These are phyloP conservation scores for Lactarius deliciosus DNA, from an alignment of 768 basidiomycete species.

Conservation along the genomic window DNA sequence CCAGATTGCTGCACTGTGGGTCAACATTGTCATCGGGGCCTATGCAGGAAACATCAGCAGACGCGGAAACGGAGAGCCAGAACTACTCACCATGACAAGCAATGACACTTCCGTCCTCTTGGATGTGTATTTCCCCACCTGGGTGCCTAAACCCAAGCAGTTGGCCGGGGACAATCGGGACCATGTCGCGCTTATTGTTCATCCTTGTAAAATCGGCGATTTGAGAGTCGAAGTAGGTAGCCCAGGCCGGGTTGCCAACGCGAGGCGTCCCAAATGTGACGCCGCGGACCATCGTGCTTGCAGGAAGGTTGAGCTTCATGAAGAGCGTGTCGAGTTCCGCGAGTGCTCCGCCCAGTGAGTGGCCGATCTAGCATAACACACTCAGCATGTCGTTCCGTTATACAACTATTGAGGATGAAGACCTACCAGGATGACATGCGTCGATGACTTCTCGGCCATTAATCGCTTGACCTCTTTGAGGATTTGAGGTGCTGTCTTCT, in stretches of 20 bases:
- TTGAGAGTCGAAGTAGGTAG: constrained; percentile 24
- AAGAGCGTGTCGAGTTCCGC: constrained; percentile 27
- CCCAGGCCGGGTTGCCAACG: constrained; percentile 23
- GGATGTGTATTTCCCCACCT: constrained; percentile 24
- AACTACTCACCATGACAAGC: constrained; percentile 17
- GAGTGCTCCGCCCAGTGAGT: constrained; percentile 28
- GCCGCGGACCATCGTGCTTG: constrained; percentile 20
- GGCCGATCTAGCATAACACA: constrained; percentile 6
- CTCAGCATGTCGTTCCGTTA: not conserved
- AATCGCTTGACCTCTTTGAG: constrained; percentile 26
- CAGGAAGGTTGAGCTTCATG: constrained; percentile 29
- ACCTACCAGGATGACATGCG: constrained; percentile 24
- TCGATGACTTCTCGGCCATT: constrained; percentile 16
- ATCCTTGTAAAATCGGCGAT: constrained; percentile 26
- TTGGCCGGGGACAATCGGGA: constrained; percentile 26
- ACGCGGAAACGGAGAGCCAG: not conserved
- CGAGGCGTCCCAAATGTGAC: constrained; percentile 30
- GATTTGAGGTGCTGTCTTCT: constrained; percentile 23
- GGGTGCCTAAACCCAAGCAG: constrained; percentile 25
- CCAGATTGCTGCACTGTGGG: constrained; percentile 50
- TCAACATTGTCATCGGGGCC: constrained; percentile 55
- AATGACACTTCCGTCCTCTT: constrained; percentile 10
- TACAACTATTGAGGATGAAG: not conserved
- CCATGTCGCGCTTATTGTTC: constrained; percentile 25
- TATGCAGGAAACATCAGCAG: constrained; percentile 1